A percentile compares a stretch with the other conserved stretches of the same genome.
Conservation (phyloP, 106 monocot genomes). For the Cymbidium sinense region DNA sequence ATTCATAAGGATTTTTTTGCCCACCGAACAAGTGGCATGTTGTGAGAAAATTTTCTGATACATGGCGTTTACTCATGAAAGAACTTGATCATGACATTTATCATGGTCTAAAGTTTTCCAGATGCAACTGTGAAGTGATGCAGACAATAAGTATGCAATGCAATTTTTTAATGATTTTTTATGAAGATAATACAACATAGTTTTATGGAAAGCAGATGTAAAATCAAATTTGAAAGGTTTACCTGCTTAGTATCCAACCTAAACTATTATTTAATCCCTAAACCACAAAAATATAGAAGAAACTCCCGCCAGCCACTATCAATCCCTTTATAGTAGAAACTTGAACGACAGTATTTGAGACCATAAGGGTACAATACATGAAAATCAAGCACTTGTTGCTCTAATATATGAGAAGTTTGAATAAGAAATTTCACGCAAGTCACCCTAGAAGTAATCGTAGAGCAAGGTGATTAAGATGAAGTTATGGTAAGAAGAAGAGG, state of each 20-base stretch:
- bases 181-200: too few species aligned
- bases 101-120: too few species aligned
- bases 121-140: too few species aligned
- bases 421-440: background rate
- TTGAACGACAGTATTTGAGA: background rate
- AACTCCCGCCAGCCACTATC: background rate
- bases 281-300: background rate
- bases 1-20: too few species aligned
- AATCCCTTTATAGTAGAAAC: background rate
- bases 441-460: background rate
- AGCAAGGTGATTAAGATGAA: background rate
- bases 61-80: too few species aligned
- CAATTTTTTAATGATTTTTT: too few species aligned
- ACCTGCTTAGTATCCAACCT: background rate
- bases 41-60: too few species aligned
- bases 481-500: background rate
- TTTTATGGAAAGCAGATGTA: too few species aligned
- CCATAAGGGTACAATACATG: background rate
- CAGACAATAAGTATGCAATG: too few species aligned
- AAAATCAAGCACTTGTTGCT: background rate
- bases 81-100: too few species aligned
- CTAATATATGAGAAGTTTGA: background rate
- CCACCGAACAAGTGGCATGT: too few species aligned
- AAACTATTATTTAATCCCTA: background rate
- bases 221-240: too few species aligned